Base-by-base conservation (phyloP, 148 eudicot species). In the Simmondsia chinensis region DNA sequence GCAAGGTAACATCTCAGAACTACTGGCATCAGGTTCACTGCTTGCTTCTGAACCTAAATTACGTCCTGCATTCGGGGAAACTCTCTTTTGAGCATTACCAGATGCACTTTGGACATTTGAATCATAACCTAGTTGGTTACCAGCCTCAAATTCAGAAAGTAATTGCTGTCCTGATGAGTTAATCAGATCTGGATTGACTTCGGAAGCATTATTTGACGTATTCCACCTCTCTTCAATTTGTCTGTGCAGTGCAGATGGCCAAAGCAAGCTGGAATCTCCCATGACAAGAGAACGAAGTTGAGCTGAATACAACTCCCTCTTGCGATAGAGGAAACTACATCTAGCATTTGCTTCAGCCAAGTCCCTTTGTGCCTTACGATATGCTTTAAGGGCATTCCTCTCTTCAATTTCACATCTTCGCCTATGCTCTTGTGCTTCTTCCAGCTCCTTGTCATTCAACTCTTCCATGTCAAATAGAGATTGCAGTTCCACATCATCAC, bases 401-500 rank as follows among this genome's bases (percentile, higher is more conserved):
- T 82, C 94, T 49, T 82, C 86, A 43, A 75, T 40, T 67, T 82
- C 94, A 59, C 94, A 79, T 50, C 60, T 72, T 28, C 52, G 77
- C 23, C 94, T 74, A 47, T 70, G 66, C 57, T 75, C 86, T 50
- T 78, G 94, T 22, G 86, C 94, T 63, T 75, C 75, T 50, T 82
- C 86, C 60, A 82, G 61, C 72, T 78, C 80, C 56, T 79, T 82
- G 43, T 82, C 83, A 52, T 72, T 72, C 60, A 66, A 61, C 30
- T 75, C 86, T 52, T 75, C 94, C 11, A 61, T 11, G 22, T 75
- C 73, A 41, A 82, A 33, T 28, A 78, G 46, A 39, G 82, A 60
- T 18, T 61, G 60, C 15, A 67, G 22, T 53, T 75, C 79, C 45
- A 65, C 26, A 13, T 67, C 52, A 36, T 53, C 52, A 47, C 39